Percentiles rank a stretch among this genome's conserved stretches.
phyloP scores from a whole-genome alignment of 805 yeast species.

The Lachancea kluyveri region DNA sequence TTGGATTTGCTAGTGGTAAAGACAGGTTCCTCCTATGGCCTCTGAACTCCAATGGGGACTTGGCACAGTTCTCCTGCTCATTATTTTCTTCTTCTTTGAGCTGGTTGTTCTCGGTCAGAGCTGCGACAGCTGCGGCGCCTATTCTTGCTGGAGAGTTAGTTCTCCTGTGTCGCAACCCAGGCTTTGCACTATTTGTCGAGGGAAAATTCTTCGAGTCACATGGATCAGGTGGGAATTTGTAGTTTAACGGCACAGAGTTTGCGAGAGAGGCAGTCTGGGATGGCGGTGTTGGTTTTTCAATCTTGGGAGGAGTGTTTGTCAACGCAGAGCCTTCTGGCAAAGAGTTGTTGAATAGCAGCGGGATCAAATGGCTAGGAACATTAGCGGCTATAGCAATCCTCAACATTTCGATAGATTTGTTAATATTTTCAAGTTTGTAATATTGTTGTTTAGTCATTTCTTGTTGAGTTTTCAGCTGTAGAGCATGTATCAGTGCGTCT shows the following conservation, averaged over 20 bases:
- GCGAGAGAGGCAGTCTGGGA: conserved; percentile 1
- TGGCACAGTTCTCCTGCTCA: conserved; percentile 1
- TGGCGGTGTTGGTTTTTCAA: conserved; percentile 3
- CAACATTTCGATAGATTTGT: conserved; percentile 54
- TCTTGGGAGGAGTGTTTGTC: conserved; percentile 1
- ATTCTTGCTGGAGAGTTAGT: conserved; percentile 63
- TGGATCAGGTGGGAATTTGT: conserved; percentile 18
- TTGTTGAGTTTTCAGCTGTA: conserved; percentile 60
- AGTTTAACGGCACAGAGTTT: conserved; percentile 10
- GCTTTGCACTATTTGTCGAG: conserved; percentile 4
- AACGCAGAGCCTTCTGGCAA: conserved; percentile 10
- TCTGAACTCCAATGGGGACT: conserved; percentile 7
- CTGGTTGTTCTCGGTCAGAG: conserved; percentile 26
- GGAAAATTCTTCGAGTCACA: conserved; percentile 8
- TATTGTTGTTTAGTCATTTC: conserved; percentile 80
- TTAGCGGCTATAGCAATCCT: conserved; percentile 54
- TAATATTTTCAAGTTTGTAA: conserved; percentile 57
- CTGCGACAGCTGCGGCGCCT: conserved; percentile 68
- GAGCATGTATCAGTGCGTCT: conserved; percentile 49
- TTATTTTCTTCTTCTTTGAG: conserved; percentile 23
- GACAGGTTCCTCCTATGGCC: conserved; percentile 20
- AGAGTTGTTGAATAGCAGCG: conserved; percentile 44
- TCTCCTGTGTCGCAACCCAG: conserved; percentile 24
- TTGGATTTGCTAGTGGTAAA: conserved; percentile 12
- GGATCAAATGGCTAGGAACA: conserved; percentile 59